Percentiles rank a stretch among this genome's conserved stretches.
Conservation (phyloP, 345 rosid genomes). For the Salix dunnii region DNA sequence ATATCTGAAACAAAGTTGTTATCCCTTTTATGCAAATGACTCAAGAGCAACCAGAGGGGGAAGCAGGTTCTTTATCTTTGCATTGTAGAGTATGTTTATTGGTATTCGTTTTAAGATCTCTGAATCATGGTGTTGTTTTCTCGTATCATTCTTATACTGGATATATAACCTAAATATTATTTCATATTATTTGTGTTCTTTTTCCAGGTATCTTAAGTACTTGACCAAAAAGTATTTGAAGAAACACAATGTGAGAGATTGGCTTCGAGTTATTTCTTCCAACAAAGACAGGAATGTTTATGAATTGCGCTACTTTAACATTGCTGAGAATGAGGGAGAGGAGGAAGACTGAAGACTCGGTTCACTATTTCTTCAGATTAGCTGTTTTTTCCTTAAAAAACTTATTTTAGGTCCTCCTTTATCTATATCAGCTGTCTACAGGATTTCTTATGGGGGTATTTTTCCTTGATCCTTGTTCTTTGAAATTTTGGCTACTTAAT, state of each 20-base stretch:
- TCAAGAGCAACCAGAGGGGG: not conserved
- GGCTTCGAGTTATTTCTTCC: slow-evolving; percentile 33
- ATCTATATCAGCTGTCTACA: not conserved
- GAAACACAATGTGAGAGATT: slow-evolving; percentile 34
- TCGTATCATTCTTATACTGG: not conserved
- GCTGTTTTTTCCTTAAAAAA: not conserved
- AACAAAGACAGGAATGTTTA: slow-evolving; percentile 31
- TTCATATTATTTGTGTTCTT: not conserved
- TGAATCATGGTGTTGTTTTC: not conserved
- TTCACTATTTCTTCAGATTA: not conserved
- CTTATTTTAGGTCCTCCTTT: not conserved
- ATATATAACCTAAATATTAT: not conserved
- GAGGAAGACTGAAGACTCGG: slow-evolving; percentile 21
- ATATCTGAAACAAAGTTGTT: not conserved
- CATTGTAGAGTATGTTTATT: not conserved
- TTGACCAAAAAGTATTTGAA: slow-evolving; percentile 32
- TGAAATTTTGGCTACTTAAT: slow-evolving; percentile 15
- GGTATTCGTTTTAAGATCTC: not conserved
- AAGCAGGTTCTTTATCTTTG: not conserved
- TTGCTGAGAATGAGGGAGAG: slow-evolving; percentile 30
- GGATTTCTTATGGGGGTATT: not conserved
- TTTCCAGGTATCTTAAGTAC: slow-evolving; percentile 26
- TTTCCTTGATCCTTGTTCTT: not conserved
- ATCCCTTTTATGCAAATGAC: not conserved
- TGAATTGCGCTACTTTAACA: slow-evolving; percentile 29